Conservation (phyloP, 129 eudicot genomes). For the Flaveria linearis region DNA sequence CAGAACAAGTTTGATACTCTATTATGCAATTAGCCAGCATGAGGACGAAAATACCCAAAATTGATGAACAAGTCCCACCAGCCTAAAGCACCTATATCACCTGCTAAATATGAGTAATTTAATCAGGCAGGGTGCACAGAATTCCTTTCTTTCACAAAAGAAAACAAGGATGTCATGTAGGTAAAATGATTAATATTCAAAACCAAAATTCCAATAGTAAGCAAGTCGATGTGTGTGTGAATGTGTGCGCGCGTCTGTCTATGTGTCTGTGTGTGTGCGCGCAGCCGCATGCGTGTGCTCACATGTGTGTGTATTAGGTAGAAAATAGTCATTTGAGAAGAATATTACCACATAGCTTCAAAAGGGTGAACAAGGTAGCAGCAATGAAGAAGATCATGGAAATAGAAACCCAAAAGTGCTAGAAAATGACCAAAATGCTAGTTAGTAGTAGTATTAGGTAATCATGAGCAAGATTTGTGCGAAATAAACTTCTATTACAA, state of each 20-base stretch:
- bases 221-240: not conserved
- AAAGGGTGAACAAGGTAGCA: slow-evolving; percentile 73
- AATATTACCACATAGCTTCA: slow-evolving; percentile 84
- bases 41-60: slow-evolving; percentile 59
- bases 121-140: slow-evolving; percentile 15
- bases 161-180: not conserved
- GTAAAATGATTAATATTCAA: not conserved
- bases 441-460: slow-evolving; percentile 13
- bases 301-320: not conserved
- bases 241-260: too few species aligned
- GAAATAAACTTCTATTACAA: not conserved
- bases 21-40: not conserved
- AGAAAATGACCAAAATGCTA: slow-evolving; percentile 15
- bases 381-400: slow-evolving; percentile 96
- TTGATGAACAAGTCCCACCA: slow-evolving; percentile 97
- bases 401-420: slow-evolving; percentile 95
- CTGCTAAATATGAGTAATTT: slow-evolving; percentile 49
- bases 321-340: not conserved
- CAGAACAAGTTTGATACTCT: not conserved
- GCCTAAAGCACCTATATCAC: slow-evolving; percentile 76
- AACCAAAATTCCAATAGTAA: not conserved
- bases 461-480: slow-evolving; percentile 16
- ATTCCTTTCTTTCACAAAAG: slow-evolving; percentile 6
- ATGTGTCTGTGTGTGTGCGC: too few species aligned
- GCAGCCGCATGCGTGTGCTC: not conserved